Conservation (phyloP, 179 eudicot species). For the Carnegiea gigantea region DNA sequence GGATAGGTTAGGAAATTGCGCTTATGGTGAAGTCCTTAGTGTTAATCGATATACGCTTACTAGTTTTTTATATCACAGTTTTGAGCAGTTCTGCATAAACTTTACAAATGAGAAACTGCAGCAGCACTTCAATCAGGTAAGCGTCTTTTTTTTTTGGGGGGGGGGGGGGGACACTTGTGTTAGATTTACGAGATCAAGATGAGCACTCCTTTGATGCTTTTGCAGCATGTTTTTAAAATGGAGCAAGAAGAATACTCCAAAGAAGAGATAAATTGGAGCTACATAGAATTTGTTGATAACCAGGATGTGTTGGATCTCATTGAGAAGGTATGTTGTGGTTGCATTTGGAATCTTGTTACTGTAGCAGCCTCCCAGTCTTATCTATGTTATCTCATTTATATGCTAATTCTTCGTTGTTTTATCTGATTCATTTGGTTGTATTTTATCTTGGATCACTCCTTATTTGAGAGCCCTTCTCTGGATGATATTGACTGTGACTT, state of each 20-base stretch:
- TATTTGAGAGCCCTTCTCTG: background rate
- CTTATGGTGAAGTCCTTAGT: background rate
- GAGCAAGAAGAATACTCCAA: constrained; percentile 98
- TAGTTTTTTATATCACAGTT: constrained; percentile 44
- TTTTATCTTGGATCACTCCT: background rate
- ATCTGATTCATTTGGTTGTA: background rate
- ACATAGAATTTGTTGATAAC: constrained; percentile 95
- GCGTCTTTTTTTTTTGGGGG: background rate
- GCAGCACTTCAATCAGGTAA: constrained; percentile 97
- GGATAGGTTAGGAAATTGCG: background rate
- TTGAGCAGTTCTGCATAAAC: constrained; percentile 97
- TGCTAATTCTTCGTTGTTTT: background rate
- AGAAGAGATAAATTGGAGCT: constrained; percentile 97
- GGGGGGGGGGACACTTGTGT: background rate
- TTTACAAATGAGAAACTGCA: constrained; percentile 96
- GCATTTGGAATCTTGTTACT: background rate
- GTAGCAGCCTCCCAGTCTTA: background rate
- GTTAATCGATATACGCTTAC: constrained; percentile 18
- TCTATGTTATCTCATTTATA: background rate
- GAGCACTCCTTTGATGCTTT: constrained; percentile 16
- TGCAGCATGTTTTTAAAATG: constrained; percentile 97
- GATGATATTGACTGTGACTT: constrained; percentile 9
- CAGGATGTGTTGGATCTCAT: constrained; percentile 96
- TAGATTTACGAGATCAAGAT: background rate
- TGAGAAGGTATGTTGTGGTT: constrained; percentile 62